A percentile compares a stretch with the other conserved stretches of the same genome.
phyloP scores from a whole-genome alignment of 768 basidiomycete genomes.

The Russula brevipes region DNA sequence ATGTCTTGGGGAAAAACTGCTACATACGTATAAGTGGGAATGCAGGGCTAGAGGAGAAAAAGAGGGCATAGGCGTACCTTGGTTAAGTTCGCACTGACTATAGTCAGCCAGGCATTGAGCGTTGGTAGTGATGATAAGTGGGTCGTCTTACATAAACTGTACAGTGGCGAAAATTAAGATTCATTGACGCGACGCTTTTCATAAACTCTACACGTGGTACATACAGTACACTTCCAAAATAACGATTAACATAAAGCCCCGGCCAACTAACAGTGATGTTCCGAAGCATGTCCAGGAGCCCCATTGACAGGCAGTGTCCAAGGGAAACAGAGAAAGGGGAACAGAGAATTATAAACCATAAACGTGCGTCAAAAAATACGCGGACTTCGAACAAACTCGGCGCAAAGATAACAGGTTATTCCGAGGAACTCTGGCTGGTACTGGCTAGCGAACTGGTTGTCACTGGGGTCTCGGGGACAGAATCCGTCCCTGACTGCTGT shows the following conservation, averaged over 20 bases:
- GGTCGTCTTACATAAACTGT: slow-evolving; percentile 19
- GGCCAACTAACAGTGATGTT: not conserved
- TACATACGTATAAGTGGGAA: slow-evolving; percentile 4
- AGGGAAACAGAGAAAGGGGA: not conserved
- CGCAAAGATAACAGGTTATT: not conserved
- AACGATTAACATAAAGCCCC: not conserved
- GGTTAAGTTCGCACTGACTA: slow-evolving; percentile 10
- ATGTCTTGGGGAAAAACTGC: slow-evolving; percentile 44
- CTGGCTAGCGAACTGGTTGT: slow-evolving; percentile 7
- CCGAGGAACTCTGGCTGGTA: not conserved
- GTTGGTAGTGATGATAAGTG: not conserved
- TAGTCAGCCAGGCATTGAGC: not conserved
- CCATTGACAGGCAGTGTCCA: not conserved
- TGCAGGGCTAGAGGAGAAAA: slow-evolving; percentile 2
- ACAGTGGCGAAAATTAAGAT: slow-evolving; percentile 20
- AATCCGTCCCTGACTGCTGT: not conserved
- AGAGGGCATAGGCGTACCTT: slow-evolving; percentile 2
- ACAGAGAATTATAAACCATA: not conserved
- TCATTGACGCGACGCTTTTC: not conserved
- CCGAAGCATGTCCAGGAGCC: not conserved
- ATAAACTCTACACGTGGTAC: not conserved
- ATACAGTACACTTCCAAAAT: not conserved
- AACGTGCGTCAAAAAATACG: not conserved
- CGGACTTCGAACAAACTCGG: not conserved
- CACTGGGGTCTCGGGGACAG: slow-evolving; percentile 14